Base-by-base conservation (phyloP, 192 early-diverging fungal genomes). In the Jimgerdemannia flammicorona region DNA sequence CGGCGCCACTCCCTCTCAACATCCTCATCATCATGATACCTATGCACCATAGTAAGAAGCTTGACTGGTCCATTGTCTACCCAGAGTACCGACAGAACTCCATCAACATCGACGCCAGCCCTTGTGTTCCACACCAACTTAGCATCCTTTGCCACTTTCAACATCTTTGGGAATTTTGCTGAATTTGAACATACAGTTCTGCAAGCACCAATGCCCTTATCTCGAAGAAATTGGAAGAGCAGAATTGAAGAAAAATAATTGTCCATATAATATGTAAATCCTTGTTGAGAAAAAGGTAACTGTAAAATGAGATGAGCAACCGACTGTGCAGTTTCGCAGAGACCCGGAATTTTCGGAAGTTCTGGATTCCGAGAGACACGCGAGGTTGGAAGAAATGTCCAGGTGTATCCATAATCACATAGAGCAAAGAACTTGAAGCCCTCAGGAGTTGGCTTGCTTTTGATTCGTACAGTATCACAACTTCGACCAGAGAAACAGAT, bases 361-460 rank as follows among this genome's bases (percentile, higher is more conserved):
- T 59, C 49, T 59, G 14, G 6, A 59, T 59, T 59, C 14, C 6
- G 6, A 59, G 8, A 59, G 3, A 76, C 71, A 3, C 67, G 4
- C 29, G 72, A 82, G 20, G 70, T 74, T 59, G 14, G 14, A 3
- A 74, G 7, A 68, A 78, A 82, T 4, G 75, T n/a, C 40, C 44
- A 82, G 0, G 72, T 82, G 64, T 79, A 77, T 49, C 78, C 72
- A 64, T 77, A 54, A 63, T 82, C 75, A 67, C 75, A 82, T 9
- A 82, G 75, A 10, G 81, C 75, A 40, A 79, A 65, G 40, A 82
- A 72, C 67, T 82, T 79, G 54, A 74, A 82, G 3, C 75, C 78
- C 44, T 79, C 75, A 0, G 75, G 75, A 0, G 66, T 82, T 0
- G 81, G 72, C n/a, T 82, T 82, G 39, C 77, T 76, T 66, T 79